Evolutionary conservation across 176 grass and related monocot genomes (phyloP).

Genomic region (Oryza coarctata): DNA sequence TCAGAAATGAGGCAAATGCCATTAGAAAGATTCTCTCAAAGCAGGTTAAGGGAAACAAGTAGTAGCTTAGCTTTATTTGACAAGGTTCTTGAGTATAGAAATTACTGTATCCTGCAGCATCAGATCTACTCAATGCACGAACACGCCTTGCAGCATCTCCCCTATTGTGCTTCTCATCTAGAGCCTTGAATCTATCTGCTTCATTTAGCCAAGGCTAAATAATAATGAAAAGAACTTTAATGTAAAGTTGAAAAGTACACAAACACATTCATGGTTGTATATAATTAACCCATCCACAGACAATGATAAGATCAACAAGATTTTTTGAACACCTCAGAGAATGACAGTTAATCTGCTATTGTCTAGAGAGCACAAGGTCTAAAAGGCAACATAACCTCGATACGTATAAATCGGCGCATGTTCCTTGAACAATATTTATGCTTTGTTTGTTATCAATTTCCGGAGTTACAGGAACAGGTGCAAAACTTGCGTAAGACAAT

Average conservation of each 20-base stretch:
- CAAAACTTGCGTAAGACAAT: background rate
- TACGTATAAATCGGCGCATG: background rate
- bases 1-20: conserved; percentile 8
- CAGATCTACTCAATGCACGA: conserved; percentile 44
- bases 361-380: background rate
- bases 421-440: background rate
- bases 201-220: conserved; percentile 62
- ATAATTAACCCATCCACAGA: background rate
- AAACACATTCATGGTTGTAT: background rate
- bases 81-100: background rate
- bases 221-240: background rate
- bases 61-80: background rate
- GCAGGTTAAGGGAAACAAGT: background rate
- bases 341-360: background rate
- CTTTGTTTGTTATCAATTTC: background rate
- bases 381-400: background rate
- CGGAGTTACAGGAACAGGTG: background rate
- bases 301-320: background rate
- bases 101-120: conserved; percentile 35
- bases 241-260: conserved; percentile 11
- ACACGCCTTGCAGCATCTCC: conserved; percentile 61
- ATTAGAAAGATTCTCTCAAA: background rate
- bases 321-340: conserved; percentile 4
- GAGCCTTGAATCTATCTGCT: conserved; percentile 51
- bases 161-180: conserved; percentile 65